Evolutionary conservation across 805 yeast genomes (phyloP).

Genomic region (Myxozyma vanderwaltii): DNA sequence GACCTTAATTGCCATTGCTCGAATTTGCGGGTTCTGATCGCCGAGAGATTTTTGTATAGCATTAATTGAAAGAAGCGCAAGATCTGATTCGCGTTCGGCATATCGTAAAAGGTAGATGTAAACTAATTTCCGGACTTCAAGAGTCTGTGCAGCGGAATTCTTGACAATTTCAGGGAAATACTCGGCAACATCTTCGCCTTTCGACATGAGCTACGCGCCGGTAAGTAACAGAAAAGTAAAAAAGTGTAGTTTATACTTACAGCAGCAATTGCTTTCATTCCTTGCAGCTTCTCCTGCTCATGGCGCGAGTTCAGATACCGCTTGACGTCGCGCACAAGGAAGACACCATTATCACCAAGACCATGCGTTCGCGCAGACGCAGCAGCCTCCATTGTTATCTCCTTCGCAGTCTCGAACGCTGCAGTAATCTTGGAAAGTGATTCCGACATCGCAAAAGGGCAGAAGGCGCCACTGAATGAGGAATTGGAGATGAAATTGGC

Average conservation of each 20-base stretch:
- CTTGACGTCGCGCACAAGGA: constrained; percentile 65
- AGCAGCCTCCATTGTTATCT: constrained; percentile 79
- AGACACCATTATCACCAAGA: constrained; percentile 57
- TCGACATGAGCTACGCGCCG: constrained; percentile 37
- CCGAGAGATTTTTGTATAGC: constrained; percentile 82
- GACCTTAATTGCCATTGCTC: constrained; percentile 76
- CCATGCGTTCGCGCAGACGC: constrained; percentile 67
- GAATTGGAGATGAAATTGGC: background rate
- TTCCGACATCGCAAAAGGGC: constrained; percentile 50
- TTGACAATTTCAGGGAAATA: constrained; percentile 87
- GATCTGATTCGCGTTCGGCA: constrained; percentile 83
- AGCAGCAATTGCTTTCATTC: constrained; percentile 58
- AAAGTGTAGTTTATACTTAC: constrained; percentile 34
- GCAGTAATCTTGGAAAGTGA: constrained; percentile 65
- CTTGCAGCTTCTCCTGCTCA: constrained; percentile 63
- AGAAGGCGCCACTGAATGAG: background rate
- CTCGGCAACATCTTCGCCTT: constrained; percentile 48
- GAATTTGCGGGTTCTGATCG: constrained; percentile 65
- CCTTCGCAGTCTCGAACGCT: constrained; percentile 77
- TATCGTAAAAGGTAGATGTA: constrained; percentile 71
- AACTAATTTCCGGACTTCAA: constrained; percentile 72
- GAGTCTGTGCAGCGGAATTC: constrained; percentile 69
- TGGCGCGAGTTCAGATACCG: constrained; percentile 66
- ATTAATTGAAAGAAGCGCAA: constrained; percentile 86
- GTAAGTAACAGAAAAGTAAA: background rate